Conservation (phyloP, 2,329 filamentous ascomycete species). For the Chrysosporium keratinophilum region DNA sequence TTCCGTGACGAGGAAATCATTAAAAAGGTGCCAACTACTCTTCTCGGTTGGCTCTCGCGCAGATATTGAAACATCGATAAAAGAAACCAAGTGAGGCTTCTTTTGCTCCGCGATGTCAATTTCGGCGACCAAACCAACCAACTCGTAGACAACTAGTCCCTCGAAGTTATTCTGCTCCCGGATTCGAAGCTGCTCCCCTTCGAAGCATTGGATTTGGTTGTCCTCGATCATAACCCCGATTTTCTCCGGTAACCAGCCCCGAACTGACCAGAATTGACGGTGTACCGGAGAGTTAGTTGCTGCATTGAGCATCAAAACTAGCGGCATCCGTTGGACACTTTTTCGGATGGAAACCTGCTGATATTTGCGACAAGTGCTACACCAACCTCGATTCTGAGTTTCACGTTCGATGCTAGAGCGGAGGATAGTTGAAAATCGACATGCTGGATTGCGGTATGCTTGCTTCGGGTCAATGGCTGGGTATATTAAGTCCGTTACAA, state of each 20-base stretch:
- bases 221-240: conserved; percentile 85
- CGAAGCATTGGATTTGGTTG: conserved; percentile 89
- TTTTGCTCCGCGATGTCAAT: conserved; percentile 78
- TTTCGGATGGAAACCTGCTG: conserved; percentile 78
- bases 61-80: conserved; percentile 63
- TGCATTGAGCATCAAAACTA: conserved; percentile 77
- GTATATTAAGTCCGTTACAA: conserved; percentile 79
- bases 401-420: conserved; percentile 87
- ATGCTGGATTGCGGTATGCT: conserved; percentile 37
- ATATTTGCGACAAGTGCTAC: conserved; percentile 79
- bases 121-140: conserved; percentile 80
- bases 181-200: conserved; percentile 76
- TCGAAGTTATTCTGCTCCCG: conserved; percentile 70
- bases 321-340: conserved; percentile 68
- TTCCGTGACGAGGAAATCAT: conserved; percentile 84
- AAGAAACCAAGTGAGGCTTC: conserved; percentile 80
- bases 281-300: conserved; percentile 63
- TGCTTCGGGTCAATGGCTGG: conserved; percentile 49
- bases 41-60: conserved; percentile 41
- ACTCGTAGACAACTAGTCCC: conserved; percentile 77
- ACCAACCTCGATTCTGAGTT: conserved; percentile 85
- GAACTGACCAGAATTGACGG: conserved; percentile 68
- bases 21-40: conserved; percentile 89
- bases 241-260: conserved; percentile 85
- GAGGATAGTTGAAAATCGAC: conserved; percentile 75